Evolutionary conservation across 164 flowering plant genomes (phyloP).

Genomic region (Pachysandra terminalis): DNA sequence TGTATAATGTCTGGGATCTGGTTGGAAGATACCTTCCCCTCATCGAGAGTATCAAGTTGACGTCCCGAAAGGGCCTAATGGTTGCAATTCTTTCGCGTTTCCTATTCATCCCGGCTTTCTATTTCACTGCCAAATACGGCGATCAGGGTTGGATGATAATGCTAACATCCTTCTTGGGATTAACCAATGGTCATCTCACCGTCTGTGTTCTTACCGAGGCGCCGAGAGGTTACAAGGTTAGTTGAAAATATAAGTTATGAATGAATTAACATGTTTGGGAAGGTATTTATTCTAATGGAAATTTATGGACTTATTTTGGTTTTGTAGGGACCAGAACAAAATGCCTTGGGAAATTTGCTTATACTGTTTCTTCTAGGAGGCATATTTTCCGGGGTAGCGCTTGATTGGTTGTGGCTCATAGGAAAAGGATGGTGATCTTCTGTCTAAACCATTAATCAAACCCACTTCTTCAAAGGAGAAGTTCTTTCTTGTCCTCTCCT

Average conservation of each 20-base stretch:
- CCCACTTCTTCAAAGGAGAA: neutral
- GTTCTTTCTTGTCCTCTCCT: neutral
- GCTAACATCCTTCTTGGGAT: slow-evolving; percentile 35
- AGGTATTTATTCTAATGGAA: neutral
- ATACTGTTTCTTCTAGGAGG: slow-evolving; percentile 34
- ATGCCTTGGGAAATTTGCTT: slow-evolving; percentile 45
- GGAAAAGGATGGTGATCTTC: slow-evolving; percentile 27
- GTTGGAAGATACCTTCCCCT: slow-evolving; percentile 40
- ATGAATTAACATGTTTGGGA: neutral
- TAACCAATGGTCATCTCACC: slow-evolving; percentile 45
- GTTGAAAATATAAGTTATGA: slow-evolving; percentile 3
- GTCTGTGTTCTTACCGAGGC: slow-evolving; percentile 41
- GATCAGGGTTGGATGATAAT: slow-evolving; percentile 49
- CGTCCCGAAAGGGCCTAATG: slow-evolving; percentile 33
- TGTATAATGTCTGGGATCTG: slow-evolving; percentile 50
- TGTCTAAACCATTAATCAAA: neutral
- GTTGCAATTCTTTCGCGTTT: slow-evolving; percentile 26
- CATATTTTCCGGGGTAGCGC: slow-evolving; percentile 34
- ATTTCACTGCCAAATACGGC: slow-evolving; percentile 51
- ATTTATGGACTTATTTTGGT: slow-evolving; percentile 4
- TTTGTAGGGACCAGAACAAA: slow-evolving; percentile 46
- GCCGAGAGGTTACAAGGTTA: slow-evolving; percentile 50
- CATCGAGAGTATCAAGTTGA: slow-evolving; percentile 20
- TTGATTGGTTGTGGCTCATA: slow-evolving; percentile 47
- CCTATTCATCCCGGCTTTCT: slow-evolving; percentile 41